Evolutionary conservation across 352 stramenopile genomes (phyloP).

Genomic region (Globisporangium nunn): DNA sequence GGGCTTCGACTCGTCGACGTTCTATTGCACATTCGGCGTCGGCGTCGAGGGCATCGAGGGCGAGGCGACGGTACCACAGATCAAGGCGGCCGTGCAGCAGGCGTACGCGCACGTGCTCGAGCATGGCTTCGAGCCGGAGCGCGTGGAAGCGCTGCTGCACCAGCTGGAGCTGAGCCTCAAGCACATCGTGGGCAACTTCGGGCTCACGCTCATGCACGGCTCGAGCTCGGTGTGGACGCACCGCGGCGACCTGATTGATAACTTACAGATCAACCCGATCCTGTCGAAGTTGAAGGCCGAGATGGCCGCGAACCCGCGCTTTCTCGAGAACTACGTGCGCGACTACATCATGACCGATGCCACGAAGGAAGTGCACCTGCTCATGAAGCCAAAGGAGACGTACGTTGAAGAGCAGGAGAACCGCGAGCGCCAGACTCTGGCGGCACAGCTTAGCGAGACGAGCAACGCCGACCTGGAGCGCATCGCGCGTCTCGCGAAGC

Average conservation of each 20-base stretch:
- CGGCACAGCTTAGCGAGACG: conserved; percentile 28
- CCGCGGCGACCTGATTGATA: conserved; percentile 51
- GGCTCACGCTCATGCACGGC: conserved; percentile 68
- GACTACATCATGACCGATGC: conserved; percentile 43
- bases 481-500: conserved; percentile 32
- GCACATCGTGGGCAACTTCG: conserved; percentile 80
- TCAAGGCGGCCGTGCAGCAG: conserved; percentile 49
- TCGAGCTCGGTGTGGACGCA: conserved; percentile 68
- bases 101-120: conserved; percentile 46
- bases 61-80: conserved; percentile 38
- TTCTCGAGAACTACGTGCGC: conserved; percentile 54
- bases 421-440: conserved; percentile 40
- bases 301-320: conserved; percentile 55
- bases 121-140: conserved; percentile 68
- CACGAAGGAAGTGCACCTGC: conserved; percentile 52
- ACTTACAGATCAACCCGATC: conserved; percentile 65
- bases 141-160: conserved; percentile 66
- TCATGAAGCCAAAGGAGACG: conserved; percentile 63
- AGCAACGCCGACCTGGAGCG: conserved; percentile 49
- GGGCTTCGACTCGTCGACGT: conserved; percentile 75
- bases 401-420: conserved; percentile 59
- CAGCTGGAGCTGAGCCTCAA: conserved; percentile 82
- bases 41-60: conserved; percentile 67
- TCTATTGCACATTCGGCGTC: conserved; percentile 71
- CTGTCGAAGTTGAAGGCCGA: conserved; percentile 46